Conservation (phyloP, 2,329 filamentous ascomycete genomes). For the Xylariaceae sp. region DNA sequence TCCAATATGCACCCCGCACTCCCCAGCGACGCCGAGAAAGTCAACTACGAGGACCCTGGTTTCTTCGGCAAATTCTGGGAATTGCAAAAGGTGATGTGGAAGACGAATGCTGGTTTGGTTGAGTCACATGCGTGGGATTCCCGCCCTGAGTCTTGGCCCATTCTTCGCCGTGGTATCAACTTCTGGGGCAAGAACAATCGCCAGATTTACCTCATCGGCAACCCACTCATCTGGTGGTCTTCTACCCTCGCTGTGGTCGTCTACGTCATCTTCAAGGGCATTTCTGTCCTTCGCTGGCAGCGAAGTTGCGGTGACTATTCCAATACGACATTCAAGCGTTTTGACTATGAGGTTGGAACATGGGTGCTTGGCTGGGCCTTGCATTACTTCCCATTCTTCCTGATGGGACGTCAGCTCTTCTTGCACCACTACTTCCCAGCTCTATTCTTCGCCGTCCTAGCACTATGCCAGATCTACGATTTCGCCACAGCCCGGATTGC, state of each 20-base stretch:
- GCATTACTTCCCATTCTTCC: slow-evolving; percentile 97
- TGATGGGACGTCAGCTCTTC: slow-evolving; percentile 98
- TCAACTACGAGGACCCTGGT: slow-evolving; percentile 90
- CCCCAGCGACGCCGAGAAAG: slow-evolving; percentile 72
- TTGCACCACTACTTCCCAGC: slow-evolving; percentile 98
- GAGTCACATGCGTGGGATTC: slow-evolving; percentile 99
- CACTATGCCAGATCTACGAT: slow-evolving; percentile 84
- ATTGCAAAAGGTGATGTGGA: slow-evolving; percentile 98
- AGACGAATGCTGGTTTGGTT: slow-evolving; percentile 89
- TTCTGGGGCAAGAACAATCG: slow-evolving; percentile 95
- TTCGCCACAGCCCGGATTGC: slow-evolving; percentile 71
- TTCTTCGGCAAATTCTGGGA: slow-evolving; percentile 99
- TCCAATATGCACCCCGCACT: slow-evolving; percentile 79
- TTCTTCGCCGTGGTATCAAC: slow-evolving; percentile 91
- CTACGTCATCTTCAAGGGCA: slow-evolving; percentile 78
- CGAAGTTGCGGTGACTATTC: slow-evolving; percentile 84
- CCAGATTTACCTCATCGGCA: slow-evolving; percentile 94
- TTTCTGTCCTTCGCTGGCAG: slow-evolving; percentile 90
- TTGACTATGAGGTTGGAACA: slow-evolving; percentile 93
- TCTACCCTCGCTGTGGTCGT: slow-evolving; percentile 71
- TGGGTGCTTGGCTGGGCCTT: slow-evolving; percentile 91
- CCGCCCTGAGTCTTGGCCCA: slow-evolving; percentile 86
- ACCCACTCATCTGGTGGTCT: slow-evolving; percentile 91
- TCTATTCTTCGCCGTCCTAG: slow-evolving; percentile 88
- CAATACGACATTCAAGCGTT: slow-evolving; percentile 81